Conservation (phyloP, 345 rosid species). For the Turritis glabra region DNA sequence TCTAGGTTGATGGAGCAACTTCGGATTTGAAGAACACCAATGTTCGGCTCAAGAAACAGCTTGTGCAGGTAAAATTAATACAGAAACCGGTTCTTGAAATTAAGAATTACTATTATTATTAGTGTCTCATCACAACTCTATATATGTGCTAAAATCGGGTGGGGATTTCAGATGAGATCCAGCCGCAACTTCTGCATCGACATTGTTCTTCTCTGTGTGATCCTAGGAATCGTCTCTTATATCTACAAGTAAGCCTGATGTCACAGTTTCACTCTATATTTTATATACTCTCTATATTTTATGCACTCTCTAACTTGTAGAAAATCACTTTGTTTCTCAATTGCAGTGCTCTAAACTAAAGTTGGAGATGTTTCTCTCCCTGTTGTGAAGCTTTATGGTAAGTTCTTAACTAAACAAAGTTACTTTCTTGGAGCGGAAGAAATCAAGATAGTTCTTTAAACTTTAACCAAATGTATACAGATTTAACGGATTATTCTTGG, state of each 20-base stretch:
- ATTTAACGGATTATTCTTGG: constrained; percentile 5
- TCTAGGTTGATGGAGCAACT: constrained; percentile 73
- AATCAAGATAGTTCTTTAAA: background rate
- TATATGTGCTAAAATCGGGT: background rate
- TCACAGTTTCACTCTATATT: background rate
- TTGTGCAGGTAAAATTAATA: constrained; percentile 49
- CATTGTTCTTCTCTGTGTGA: constrained; percentile 62
- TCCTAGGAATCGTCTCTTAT: constrained; percentile 72
- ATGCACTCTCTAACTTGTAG: background rate
- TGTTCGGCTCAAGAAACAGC: constrained; percentile 35
- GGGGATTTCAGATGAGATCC: constrained; percentile 63
- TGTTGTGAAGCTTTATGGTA: constrained; percentile 20
- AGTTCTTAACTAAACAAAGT: background rate
- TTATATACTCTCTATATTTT: background rate
- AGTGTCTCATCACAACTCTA: background rate
- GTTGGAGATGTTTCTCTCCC: background rate
- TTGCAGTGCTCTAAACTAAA: constrained; percentile 33
- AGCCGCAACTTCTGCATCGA: constrained; percentile 80
- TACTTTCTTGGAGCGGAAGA: constrained; percentile 23
- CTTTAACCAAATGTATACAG: constrained; percentile 2
- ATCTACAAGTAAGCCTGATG: constrained; percentile 60
- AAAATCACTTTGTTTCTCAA: background rate
- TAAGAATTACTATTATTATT: background rate
- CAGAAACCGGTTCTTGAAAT: background rate
- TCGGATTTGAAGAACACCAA: constrained; percentile 66